phyloP scores from a whole-genome alignment of 1,284 basidiomycete genomes.

The Phlebopus sp. region DNA sequence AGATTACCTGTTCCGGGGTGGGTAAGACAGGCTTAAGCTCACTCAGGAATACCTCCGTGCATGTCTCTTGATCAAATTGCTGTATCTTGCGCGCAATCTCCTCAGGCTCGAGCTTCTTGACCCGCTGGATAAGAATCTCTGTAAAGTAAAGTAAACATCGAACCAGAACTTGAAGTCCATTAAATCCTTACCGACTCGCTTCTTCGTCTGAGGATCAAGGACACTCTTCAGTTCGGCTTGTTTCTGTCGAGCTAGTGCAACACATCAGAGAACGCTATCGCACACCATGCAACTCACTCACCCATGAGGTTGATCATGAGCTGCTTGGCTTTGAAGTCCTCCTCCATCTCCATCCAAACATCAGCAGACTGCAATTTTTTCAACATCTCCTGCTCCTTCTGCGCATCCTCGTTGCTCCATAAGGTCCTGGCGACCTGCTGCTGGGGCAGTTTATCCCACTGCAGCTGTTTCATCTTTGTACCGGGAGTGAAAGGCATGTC shows the following conservation, averaged over 20 bases:
- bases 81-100: constrained; percentile 81
- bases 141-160: constrained; percentile 1
- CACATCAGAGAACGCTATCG: constrained; percentile 1
- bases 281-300: constrained; percentile 30
- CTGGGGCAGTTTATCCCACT: constrained; percentile 96
- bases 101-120: constrained; percentile 79
- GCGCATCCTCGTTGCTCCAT: constrained; percentile 72
- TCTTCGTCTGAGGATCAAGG: constrained; percentile 87
- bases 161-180: not conserved
- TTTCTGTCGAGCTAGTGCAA: constrained; percentile 65
- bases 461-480: constrained; percentile 95
- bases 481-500: constrained; percentile 83
- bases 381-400: constrained; percentile 75
- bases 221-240: constrained; percentile 86
- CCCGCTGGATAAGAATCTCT: constrained; percentile 90
- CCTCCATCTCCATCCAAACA: constrained; percentile 95
- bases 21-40: constrained; percentile 86
- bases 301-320: constrained; percentile 82
- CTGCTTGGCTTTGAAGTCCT: constrained; percentile 97
- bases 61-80: constrained; percentile 82
- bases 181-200: constrained; percentile 71
- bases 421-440: constrained; percentile 81
- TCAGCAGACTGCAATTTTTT: constrained; percentile 80
- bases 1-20: constrained; percentile 77
- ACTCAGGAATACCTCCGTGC: constrained; percentile 83